Evolutionary conservation across 441 rosid species (phyloP).

Genomic region (Rhodomyrtus psidioides): DNA sequence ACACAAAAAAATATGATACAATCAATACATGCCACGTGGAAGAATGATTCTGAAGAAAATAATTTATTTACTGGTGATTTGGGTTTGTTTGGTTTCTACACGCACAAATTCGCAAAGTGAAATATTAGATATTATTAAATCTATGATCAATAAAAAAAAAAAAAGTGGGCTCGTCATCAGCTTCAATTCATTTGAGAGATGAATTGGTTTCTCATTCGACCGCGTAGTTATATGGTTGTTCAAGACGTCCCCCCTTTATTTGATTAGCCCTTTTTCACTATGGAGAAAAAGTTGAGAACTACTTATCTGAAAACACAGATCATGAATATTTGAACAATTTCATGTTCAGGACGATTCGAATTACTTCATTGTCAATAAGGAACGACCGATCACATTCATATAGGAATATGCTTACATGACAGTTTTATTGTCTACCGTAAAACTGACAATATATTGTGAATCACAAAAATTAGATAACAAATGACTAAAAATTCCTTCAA

Average conservation of each 20-base stretch:
- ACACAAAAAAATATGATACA: too few species aligned
- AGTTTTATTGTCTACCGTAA: too few species aligned
- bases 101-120: too few species aligned
- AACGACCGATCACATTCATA: background rate
- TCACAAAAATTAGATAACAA: too few species aligned
- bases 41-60: background rate
- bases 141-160: background rate
- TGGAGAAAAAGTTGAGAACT: background rate
- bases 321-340: background rate
- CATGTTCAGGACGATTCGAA: background rate
- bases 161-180: background rate
- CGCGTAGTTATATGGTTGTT: background rate
- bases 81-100: too few species aligned
- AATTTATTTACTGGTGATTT: background rate
- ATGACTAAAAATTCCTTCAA: too few species aligned
- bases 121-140: background rate
- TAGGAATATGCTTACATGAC: too few species aligned
- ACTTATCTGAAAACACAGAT: background rate
- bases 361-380: background rate
- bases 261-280: background rate
- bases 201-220: background rate
- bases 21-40: background rate
- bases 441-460: too few species aligned
- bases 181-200: background rate
- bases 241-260: background rate